Percentiles rank a stretch among this genome's conserved stretches.
phyloP scores from a whole-genome alignment of 768 basidiomycete species.

The Daedaleopsis nitida region DNA sequence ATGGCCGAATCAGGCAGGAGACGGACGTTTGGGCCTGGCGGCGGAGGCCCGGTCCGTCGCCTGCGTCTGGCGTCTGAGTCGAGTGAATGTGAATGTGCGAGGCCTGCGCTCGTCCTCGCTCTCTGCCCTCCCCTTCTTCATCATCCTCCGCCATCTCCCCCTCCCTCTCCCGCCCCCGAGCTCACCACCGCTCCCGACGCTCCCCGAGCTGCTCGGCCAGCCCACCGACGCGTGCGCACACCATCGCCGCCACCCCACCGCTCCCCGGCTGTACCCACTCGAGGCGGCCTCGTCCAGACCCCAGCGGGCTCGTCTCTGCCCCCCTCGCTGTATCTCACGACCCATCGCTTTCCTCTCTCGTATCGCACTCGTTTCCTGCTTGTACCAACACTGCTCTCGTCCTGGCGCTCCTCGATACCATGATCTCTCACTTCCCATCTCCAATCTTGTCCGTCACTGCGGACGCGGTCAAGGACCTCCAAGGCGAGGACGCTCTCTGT shows the following conservation, averaged over 20 bases:
- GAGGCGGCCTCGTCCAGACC: background rate
- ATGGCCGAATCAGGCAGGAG: conserved; percentile 4
- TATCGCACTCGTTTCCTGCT: conserved; percentile 10
- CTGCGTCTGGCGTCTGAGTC: background rate
- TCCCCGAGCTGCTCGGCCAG: background rate
- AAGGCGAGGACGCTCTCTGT: conserved; percentile 66
- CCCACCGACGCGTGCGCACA: background rate
- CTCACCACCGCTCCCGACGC: background rate
- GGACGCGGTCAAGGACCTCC: conserved; percentile 67
- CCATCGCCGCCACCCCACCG: background rate
- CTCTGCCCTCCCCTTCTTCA: conserved; percentile 2
- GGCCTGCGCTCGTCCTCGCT: background rate
- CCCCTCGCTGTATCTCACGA: conserved; percentile 7
- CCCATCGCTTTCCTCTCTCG: conserved; percentile 11
- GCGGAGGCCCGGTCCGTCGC: conserved; percentile 1
- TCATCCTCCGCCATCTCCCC: background rate
- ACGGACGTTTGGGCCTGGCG: conserved; percentile 1
- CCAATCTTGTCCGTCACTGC: conserved; percentile 68
- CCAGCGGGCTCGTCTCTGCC: background rate
- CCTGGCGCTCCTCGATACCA: conserved; percentile 27
- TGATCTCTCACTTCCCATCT: conserved; percentile 55
- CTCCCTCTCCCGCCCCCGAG: background rate
- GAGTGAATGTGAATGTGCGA: background rate
- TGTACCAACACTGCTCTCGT: conserved; percentile 10
- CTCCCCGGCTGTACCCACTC: background rate